phyloP scores from a whole-genome alignment of 495 filamentous ascomycete species.

The Aspergillus homomorphus region DNA sequence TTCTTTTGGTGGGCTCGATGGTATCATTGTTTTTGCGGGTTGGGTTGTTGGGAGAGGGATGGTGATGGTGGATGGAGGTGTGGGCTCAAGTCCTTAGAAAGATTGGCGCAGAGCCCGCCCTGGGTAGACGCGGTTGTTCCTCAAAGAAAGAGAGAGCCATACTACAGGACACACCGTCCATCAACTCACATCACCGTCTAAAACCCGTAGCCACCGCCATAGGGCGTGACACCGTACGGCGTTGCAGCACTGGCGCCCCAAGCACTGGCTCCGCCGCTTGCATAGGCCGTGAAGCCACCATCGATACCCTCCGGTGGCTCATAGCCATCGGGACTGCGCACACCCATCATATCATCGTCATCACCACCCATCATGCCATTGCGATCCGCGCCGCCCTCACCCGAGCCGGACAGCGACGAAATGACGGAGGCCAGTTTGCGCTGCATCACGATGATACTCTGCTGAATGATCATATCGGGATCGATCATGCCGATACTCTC shows the following conservation, averaged over 20 bases:
- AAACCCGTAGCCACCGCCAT: conserved; percentile 57
- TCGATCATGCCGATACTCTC: conserved; percentile 85
- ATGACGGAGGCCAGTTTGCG: conserved; percentile 86
- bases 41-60: too few relatives aligned
- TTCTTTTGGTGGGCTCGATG: background rate
- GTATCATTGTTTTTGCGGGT: too few relatives aligned
- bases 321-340: conserved; percentile 58
- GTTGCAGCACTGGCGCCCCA: conserved; percentile 62
- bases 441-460: conserved; percentile 86
- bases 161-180: background rate
- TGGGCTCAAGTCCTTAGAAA: too few relatives aligned
- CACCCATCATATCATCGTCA: conserved; percentile 55
- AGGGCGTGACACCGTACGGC: conserved; percentile 69
- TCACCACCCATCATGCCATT: conserved; percentile 48
- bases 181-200: conserved; percentile 15
- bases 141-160: too few relatives aligned
- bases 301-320: conserved; percentile 59
- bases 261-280: conserved; percentile 54
- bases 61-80: too few relatives aligned
- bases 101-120: too few relatives aligned
- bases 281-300: conserved; percentile 77
- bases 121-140: too few relatives aligned
- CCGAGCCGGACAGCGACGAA: conserved; percentile 58
- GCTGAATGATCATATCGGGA: conserved; percentile 80
- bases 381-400: conserved; percentile 35